A percentile compares a stretch with the other conserved stretches of the same genome.
phyloP scores from a whole-genome alignment of 2,329 filamentous ascomycete species.

The Phaeosphaeriaceae sp. region DNA sequence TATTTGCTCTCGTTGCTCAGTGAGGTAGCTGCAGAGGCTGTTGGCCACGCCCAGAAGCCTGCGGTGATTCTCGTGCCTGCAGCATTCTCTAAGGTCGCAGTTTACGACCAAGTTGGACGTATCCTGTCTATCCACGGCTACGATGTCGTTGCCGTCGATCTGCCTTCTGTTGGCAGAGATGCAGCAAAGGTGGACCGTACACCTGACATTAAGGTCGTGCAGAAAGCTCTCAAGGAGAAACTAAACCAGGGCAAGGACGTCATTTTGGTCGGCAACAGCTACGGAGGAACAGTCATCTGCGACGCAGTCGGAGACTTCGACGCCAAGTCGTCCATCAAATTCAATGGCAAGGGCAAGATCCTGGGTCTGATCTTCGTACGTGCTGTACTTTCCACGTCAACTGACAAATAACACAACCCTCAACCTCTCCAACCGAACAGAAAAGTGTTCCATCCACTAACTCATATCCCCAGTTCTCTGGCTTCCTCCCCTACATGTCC shows the following conservation, averaged over 20 bases:
- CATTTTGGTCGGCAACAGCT: conserved; percentile 38
- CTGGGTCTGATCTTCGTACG: conserved; percentile 24
- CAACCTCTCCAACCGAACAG: no score
- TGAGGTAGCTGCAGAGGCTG: not conserved
- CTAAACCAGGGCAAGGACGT: conserved; percentile 26
- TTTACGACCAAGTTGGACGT: conserved; percentile 24
- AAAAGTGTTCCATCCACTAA: no score
- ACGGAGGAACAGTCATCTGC: conserved; percentile 33
- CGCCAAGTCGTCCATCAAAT: not conserved
- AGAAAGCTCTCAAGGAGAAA: conserved; percentile 11
- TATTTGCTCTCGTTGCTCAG: not conserved
- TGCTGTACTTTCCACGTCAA: not conserved
- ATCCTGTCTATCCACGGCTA: conserved; percentile 22
- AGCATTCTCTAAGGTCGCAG: conserved; percentile 29
- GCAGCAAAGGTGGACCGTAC: conserved; percentile 13
- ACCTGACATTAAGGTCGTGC: conserved; percentile 26
- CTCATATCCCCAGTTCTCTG: conserved; percentile 15
- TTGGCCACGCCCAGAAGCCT: conserved; percentile 4
- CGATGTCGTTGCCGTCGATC: conserved; percentile 17
- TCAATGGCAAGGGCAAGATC: conserved; percentile 15
- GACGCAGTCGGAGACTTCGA: conserved; percentile 31
- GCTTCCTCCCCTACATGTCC: conserved; percentile 31
- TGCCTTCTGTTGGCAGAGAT: conserved; percentile 31
- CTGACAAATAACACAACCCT: no score
- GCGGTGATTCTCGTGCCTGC: conserved; percentile 16